Conservation (phyloP, 805 yeast species). For the Gaillardinia entomophila region DNA sequence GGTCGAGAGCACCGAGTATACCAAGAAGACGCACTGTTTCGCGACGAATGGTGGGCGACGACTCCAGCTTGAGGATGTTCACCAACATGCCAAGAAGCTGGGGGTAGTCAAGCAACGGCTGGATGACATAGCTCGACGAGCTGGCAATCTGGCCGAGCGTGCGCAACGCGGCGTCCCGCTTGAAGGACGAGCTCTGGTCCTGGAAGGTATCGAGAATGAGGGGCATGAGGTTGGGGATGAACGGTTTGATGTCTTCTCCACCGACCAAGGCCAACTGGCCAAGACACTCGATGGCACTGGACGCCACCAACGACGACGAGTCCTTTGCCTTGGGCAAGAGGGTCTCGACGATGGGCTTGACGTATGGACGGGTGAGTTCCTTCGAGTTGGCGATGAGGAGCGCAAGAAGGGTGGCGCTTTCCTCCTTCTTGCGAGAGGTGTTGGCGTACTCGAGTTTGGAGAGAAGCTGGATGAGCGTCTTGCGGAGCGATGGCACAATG, state of each 20-base stretch:
- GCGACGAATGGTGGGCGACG: constrained; percentile 65
- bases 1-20: constrained; percentile 93
- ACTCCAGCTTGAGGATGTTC: constrained; percentile 75
- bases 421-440: constrained; percentile 72
- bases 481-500: constrained; percentile 87
- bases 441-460: constrained; percentile 83
- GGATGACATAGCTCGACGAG: constrained; percentile 91
- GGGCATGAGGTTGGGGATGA: constrained; percentile 77
- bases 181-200: constrained; percentile 84
- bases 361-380: constrained; percentile 83
- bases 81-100: constrained; percentile 78
- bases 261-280: constrained; percentile 89
- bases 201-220: constrained; percentile 80
- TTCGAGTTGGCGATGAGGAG: constrained; percentile 71
- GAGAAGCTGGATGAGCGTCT: constrained; percentile 75
- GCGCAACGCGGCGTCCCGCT: constrained; percentile 83
- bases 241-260: constrained; percentile 75
- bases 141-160: constrained; percentile 85
- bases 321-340: constrained; percentile 72
- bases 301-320: constrained; percentile 71
- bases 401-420: constrained; percentile 71
- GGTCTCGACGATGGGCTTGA: constrained; percentile 84
- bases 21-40: constrained; percentile 90
- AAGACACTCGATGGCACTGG: constrained; percentile 77
- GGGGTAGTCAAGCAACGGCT: constrained; percentile 89